Evolutionary conservation across 2,329 filamentous ascomycete species (phyloP), one percentile per base, ranked within the genome.

Genomic region (Metarhizium sp.): DNA sequence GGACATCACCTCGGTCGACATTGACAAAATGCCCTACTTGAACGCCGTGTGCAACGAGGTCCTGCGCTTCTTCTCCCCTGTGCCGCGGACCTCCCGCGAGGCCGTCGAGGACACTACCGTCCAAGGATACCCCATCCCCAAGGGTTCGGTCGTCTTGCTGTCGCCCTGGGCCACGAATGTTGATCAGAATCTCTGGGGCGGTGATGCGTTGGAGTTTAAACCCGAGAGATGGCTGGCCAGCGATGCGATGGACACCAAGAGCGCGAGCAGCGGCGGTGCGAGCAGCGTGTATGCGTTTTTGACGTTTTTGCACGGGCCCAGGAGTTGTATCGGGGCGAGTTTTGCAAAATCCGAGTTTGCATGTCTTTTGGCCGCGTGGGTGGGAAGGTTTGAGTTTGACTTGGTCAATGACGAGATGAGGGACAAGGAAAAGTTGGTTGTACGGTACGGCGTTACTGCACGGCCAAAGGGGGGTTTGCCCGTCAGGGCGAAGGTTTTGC

Each of bases 341-440:
- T 96, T 96, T 71, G 88, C 92, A 0, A 86, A 84, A 66, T 83
- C 86, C 0, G 92, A 96, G 75, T 88, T 96, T 70, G 90, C 89
- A 8, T 92, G 87, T 66, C 72, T 96, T 59, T 67, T 96, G 50
- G 91, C 90, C 25, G 79, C 82, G 8, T 84, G 88, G 78, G 79
- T 92, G 4, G 90, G 90, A 1, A 78, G 81, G 42, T 95, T 95
- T 69, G 79, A 84, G 65, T 84, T 86, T 66, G 73, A 73, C 61
- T 65, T 85, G 54, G 68, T 69, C 58, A 72, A 84, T 61, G 72
- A 80, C 63, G 79, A 84, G 58, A 79, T 85, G 66, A 71, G 84
- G 66, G 85, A 88, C 63, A 82, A 89, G 71, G 75, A 75, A 49
- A 82, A 87, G 61, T 67, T 92, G 50, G 70, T 80, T 50, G 82